These are phyloP conservation scores for Nephromyces sp. DNA, from an alignment of 169 alveolate genomes.

Conservation along the genomic window DNA sequence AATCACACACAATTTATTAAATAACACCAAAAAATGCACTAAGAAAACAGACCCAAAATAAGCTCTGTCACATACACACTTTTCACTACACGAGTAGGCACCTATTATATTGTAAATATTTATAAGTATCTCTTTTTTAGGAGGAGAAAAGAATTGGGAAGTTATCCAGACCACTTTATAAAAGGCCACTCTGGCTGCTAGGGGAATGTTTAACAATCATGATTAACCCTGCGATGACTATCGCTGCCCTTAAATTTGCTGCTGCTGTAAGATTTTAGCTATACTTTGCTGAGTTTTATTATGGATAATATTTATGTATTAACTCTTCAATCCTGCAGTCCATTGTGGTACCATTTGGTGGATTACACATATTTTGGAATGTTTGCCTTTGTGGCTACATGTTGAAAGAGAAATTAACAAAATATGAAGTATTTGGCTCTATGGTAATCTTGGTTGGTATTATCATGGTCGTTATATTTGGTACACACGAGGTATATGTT, in stretches of 20 bases:
- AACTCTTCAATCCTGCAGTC: neutral
- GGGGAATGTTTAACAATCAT: conserved; percentile 7
- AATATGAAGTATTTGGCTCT: conserved; percentile 7
- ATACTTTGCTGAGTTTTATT: neutral
- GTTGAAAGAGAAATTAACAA: conserved; percentile 1
- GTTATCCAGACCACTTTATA: neutral
- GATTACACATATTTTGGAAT: conserved; percentile 25
- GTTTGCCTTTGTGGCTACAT: conserved; percentile 5
- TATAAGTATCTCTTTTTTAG: too few species aligned
- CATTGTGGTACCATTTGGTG: conserved; percentile 15
- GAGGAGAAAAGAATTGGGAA: neutral
- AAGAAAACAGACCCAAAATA: too few species aligned
- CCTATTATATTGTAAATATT: too few species aligned
- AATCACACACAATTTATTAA: too few species aligned
- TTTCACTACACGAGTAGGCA: too few species aligned
- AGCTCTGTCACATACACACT: too few species aligned
- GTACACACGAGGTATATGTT: conserved; percentile 14
- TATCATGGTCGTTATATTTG: neutral
- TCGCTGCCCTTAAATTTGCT: conserved; percentile 16
- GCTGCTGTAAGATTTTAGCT: conserved; percentile 17
- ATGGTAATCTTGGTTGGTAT: conserved; percentile 2
- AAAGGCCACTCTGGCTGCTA: conserved; percentile 29
- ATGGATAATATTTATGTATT: neutral
- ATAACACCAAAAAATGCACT: too few species aligned
- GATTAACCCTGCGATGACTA: conserved; percentile 11